Evolutionary conservation across 2,329 filamentous ascomycete species (phyloP).

Genomic region (Calonectria henricotiae): DNA sequence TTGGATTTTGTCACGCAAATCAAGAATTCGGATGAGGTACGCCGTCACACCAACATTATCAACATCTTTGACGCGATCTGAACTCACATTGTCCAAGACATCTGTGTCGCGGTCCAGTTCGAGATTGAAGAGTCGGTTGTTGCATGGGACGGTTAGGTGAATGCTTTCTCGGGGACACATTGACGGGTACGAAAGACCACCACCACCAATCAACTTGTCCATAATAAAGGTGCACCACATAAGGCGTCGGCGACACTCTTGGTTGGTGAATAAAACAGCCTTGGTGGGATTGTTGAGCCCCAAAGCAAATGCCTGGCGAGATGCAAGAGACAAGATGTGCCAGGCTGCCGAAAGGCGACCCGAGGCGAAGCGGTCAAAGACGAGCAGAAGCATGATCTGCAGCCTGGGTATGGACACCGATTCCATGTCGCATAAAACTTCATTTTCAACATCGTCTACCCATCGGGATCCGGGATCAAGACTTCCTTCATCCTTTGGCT

Average conservation of each 20-base stretch:
- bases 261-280: slow-evolving; percentile 1
- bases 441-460: neutral
- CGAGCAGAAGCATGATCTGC: neutral
- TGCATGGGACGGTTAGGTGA: slow-evolving; percentile 7
- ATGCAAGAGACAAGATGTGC: slow-evolving; percentile 2
- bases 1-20: slow-evolving; percentile 7
- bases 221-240: slow-evolving; percentile 5
- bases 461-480: neutral
- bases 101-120: slow-evolving; percentile 4
- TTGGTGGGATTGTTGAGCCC: neutral
- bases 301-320: neutral
- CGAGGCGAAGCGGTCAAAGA: neutral
- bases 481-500: neutral
- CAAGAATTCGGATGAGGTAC: slow-evolving; percentile 5
- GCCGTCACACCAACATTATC: slow-evolving; percentile 13
- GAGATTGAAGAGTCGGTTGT: slow-evolving; percentile 2
- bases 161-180: slow-evolving; percentile 12
- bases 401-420: slow-evolving; percentile 6
- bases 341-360: neutral
- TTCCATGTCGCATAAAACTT: slow-evolving; percentile 5
- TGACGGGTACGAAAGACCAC: neutral
- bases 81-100: neutral
- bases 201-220: slow-evolving; percentile 2
- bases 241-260: neutral
- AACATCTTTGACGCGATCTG: neutral